Conservation (phyloP, 208 protist genomes). For the Leishmania tarentolae region DNA sequence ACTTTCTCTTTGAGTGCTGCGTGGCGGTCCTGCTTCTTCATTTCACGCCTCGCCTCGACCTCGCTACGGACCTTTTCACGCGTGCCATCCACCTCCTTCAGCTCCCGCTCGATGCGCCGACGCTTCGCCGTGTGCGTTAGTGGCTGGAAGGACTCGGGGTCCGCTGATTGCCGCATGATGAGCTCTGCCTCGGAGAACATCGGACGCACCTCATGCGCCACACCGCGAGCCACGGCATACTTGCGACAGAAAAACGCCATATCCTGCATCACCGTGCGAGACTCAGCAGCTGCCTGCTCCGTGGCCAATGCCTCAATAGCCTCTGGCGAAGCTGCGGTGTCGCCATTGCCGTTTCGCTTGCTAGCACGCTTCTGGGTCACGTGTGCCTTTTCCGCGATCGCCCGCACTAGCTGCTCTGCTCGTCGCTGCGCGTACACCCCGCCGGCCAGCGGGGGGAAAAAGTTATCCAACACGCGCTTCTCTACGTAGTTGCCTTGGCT, state of each 20-base stretch:
- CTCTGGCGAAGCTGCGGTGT: conserved; percentile 8
- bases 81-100: conserved; percentile 77
- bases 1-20: conserved; percentile 29
- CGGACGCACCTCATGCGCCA: conserved; percentile 61
- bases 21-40: conserved; percentile 40
- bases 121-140: conserved; percentile 55
- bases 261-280: conserved; percentile 39
- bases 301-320: conserved; percentile 23
- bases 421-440: conserved; percentile 56
- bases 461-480: conserved; percentile 87
- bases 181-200: conserved; percentile 87
- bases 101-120: conserved; percentile 70
- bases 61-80: conserved; percentile 59
- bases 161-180: conserved; percentile 66
- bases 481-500: conserved; percentile 85
- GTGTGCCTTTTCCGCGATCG: conserved; percentile 10
- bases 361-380: conserved; percentile 13
- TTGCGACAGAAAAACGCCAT: conserved; percentile 60
- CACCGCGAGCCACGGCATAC: conserved; percentile 63
- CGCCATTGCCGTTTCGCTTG: conserved; percentile 10
- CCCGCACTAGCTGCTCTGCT: conserved; percentile 37
- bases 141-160: conserved; percentile 46
- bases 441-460: conserved; percentile 77
- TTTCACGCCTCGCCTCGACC: conserved; percentile 44
- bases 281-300: conserved; percentile 31